These are phyloP conservation scores for Ettlia oleoabundans DNA, from an alignment of 139 green algal species.

Conservation along the genomic window DNA sequence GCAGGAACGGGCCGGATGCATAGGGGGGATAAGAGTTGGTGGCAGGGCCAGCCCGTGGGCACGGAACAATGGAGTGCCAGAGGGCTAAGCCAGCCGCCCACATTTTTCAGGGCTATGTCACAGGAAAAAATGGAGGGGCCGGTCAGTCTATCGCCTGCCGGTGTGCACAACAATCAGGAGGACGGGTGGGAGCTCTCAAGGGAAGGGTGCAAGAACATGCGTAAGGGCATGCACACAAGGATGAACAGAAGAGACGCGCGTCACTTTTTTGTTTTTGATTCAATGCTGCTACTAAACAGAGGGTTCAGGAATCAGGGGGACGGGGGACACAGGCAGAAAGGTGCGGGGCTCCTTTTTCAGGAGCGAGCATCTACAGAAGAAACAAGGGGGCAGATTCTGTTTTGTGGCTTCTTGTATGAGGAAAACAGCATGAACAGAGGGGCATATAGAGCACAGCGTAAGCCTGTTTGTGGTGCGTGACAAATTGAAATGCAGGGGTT, in stretches of 20 bases:
- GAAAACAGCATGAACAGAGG: too few species aligned
- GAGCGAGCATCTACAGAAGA: neutral
- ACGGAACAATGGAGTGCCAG: neutral
- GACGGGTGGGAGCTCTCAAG: neutral
- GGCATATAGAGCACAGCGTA: too few species aligned
- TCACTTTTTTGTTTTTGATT: neutral
- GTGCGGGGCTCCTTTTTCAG: neutral
- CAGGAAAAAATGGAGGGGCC: neutral
- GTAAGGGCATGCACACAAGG: neutral
- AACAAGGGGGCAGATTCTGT: neutral
- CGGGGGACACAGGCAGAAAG: neutral
- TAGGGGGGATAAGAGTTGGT: too few species aligned
- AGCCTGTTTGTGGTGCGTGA: neutral
- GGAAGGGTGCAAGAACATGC: neutral
- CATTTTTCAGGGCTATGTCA: neutral
- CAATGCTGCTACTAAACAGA: constrained; percentile 1
- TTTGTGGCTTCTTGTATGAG: too few species aligned
- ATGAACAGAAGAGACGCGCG: neutral
- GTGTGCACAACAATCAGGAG: neutral
- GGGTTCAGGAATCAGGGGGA: neutral
- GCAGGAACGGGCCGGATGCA: too few species aligned
- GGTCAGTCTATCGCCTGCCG: neutral
- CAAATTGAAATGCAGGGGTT: neutral
- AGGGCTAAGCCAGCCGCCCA: neutral
- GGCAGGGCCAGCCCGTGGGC: too few species aligned